phyloP scores from a whole-genome alignment of 805 yeast genomes.

The Pichia occidentalis region DNA sequence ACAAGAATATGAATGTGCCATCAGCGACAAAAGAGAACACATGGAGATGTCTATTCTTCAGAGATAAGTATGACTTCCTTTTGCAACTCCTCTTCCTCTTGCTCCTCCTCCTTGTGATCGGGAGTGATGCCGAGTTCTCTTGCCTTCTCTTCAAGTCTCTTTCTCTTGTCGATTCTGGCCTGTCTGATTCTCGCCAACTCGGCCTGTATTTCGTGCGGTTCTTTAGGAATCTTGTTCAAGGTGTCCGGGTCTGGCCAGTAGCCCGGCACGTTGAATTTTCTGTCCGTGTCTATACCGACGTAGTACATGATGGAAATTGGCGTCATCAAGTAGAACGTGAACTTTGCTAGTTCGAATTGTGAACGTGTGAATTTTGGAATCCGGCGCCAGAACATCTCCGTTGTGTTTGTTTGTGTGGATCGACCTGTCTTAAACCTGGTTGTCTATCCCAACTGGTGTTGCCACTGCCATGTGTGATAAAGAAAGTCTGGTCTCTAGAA shows the following conservation, averaged over 20 bases:
- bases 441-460: too few species aligned
- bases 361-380: conserved; percentile 36
- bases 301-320: conserved; percentile 92
- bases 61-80: conserved; percentile 7
- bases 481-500: too few species aligned
- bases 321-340: conserved; percentile 75
- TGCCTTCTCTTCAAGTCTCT: conserved; percentile 66
- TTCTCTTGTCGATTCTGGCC: conserved; percentile 67
- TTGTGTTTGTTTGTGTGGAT: neutral
- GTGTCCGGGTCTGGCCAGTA: conserved; percentile 97
- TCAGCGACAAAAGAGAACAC: neutral
- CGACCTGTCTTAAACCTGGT: too few species aligned
- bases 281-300: conserved; percentile 85
- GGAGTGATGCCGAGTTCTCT: conserved; percentile 58
- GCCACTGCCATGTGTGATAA: too few species aligned
- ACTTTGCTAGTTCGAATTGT: conserved; percentile 54
- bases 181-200: conserved; percentile 83
- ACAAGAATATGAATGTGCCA: neutral
- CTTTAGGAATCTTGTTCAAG: conserved; percentile 85
- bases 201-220: conserved; percentile 84
- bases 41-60: conserved; percentile 6
- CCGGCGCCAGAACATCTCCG: neutral
- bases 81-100: conserved; percentile 10
- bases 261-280: conserved; percentile 83
- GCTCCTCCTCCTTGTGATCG: conserved; percentile 35